phyloP scores from a whole-genome alignment of 371 early-diverging fungal genomes.

The Smittium mucronatum region DNA sequence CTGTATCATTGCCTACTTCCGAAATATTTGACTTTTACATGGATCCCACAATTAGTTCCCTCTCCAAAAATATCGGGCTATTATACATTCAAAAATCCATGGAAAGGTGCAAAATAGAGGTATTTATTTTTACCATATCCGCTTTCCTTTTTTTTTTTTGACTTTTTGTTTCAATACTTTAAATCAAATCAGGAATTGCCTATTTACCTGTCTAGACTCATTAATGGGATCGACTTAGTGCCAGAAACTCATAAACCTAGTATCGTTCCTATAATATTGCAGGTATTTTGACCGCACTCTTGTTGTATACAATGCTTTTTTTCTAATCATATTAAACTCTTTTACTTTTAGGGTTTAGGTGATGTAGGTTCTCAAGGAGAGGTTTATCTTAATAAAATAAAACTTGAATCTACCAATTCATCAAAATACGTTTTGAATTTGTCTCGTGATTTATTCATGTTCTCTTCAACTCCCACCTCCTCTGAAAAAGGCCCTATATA shows the following conservation, averaged over 20 bases:
- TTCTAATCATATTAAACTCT: neutral
- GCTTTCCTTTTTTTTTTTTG: neutral
- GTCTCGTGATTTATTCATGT: neutral
- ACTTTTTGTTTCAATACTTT: neutral
- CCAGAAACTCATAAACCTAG: neutral
- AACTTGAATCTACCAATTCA: neutral
- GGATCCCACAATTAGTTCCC: neutral
- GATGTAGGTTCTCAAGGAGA: slow-evolving; percentile 1
- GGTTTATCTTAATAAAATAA: neutral
- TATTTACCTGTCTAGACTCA: neutral
- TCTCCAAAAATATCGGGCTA: neutral
- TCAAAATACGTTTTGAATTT: neutral
- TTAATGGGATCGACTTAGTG: neutral
- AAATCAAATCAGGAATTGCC: neutral
- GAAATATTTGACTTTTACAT: slow-evolving; percentile 9
- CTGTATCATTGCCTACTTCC: neutral
- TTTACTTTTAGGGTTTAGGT: neutral
- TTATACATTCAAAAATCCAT: slow-evolving; percentile 9
- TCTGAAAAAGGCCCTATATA: neutral
- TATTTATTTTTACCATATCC: neutral
- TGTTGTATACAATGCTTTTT: neutral
- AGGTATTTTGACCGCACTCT: neutral
- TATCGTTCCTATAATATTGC: slow-evolving; percentile 1
- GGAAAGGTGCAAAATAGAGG: neutral
- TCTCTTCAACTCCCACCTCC: neutral